Conservation (phyloP, 441 rosid species). For the Raphanus hybrid region DNA sequence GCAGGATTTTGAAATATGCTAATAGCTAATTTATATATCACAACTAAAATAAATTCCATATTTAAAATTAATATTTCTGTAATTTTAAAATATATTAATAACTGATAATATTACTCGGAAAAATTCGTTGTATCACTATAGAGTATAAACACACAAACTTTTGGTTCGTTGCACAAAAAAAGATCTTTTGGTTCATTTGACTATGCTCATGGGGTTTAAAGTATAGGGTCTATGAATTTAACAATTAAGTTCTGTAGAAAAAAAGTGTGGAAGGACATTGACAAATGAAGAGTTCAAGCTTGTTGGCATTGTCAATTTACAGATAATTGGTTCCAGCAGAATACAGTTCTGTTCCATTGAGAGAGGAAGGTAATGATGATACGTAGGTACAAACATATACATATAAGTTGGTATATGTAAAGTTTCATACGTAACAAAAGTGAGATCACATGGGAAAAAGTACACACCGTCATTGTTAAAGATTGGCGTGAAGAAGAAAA, state of each 20-base stretch:
- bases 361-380: constrained; percentile 18
- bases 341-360: constrained; percentile 33
- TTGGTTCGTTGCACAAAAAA: not conserved
- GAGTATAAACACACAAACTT: too few relatives aligned
- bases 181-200: not conserved
- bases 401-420: not conserved
- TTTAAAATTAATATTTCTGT: too few relatives aligned
- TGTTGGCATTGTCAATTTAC: constrained; percentile 26
- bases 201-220: constrained; percentile 5
- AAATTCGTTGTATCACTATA: not conserved
- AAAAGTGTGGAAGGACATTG: constrained; percentile 23
- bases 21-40: too few relatives aligned
- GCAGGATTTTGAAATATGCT: too few relatives aligned
- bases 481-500: constrained; percentile 34
- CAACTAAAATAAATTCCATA: too few relatives aligned
- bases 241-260: not conserved
- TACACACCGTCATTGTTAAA: constrained; percentile 35
- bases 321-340: constrained; percentile 37
- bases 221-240: not conserved
- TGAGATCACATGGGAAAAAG: constrained; percentile 38
- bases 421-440: constrained; percentile 9
- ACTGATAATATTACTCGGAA: too few relatives aligned
- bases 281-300: constrained; percentile 33
- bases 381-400: not conserved
- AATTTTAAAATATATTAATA: too few relatives aligned